These are phyloP conservation scores for Ophiocordyceps australis DNA, from an alignment of 2,329 filamentous ascomycete genomes.

Conservation along the genomic window DNA sequence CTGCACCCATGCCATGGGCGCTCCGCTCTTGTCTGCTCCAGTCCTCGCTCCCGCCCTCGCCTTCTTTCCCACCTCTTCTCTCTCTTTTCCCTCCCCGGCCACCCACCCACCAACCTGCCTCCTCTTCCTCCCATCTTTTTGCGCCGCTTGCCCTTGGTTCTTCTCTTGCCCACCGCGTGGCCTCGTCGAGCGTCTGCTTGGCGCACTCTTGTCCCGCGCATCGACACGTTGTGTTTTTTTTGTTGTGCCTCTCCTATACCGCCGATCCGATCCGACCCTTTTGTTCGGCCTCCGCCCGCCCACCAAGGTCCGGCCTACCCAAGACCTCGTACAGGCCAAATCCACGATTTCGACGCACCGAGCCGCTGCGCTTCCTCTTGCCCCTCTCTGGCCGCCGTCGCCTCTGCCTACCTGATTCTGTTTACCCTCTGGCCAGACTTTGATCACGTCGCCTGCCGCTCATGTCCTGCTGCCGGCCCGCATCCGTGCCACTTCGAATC, in stretches of 20 bases:
- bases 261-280: too few species aligned
- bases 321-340: not conserved
- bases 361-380: too few species aligned
- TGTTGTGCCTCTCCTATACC: too few species aligned
- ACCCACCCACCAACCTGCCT: not conserved
- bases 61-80: constrained; percentile 2
- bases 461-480: constrained; percentile 1
- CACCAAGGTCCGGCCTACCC: not conserved
- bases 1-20: not conserved
- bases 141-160: not conserved
- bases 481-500: constrained; percentile 3
- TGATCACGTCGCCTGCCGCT: constrained; percentile 1
- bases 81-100: not conserved
- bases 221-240: too few species aligned
- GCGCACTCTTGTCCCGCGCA: too few species aligned
- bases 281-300: too few species aligned
- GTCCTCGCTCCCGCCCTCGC: constrained; percentile 1
- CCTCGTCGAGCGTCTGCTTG: too few species aligned
- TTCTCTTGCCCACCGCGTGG: not conserved
- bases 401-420: too few species aligned
- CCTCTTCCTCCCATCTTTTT: not conserved
- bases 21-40: constrained; percentile 1
- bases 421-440: not conserved
- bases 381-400: too few species aligned
- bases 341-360: constrained; percentile 2